Base-by-base conservation (phyloP, 441 rosid genomes). In the Rhodomyrtus psidioides region DNA sequence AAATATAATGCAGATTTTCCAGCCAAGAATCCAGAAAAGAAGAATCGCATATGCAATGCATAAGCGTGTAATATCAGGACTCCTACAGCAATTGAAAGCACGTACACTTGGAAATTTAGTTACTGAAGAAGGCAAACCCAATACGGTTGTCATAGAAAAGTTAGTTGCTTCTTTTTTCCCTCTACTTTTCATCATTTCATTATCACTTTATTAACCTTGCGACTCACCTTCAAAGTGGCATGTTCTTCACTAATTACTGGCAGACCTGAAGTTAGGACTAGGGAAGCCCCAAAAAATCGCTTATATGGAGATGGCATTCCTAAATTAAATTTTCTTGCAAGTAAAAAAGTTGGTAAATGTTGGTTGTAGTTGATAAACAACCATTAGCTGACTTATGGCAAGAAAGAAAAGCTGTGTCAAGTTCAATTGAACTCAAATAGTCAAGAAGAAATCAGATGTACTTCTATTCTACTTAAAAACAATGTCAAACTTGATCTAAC, bases 21-120 rank as follows among this genome's bases (percentile, higher is more conserved):
- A 88, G 87, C 89, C 87, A 42, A 57, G 85, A 85, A 83, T 88
- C 23, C 89, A 88, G 65, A 88, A 27, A 84, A 70, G 89, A 34
- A 88, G 53, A 83, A 65, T 88, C 0, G 87, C 85, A 6, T 88
- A 88, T 34, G 85, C 79, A 28, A 53, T 17, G 87, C 89, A 88
- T 79, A 88, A 88, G 85, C 89, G 81, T 0, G 3, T 85, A 23
- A 88, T 85, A 28, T 88, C 87, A 15, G 84, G n/a, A 83, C n/a
- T 88, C 53, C 58, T 88, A 10, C 59, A 53, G 62, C 83, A 83
- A 30, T 62, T 85, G 65, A 88, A 59, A 65, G 57, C 62, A 9
- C 57, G 46, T 15, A 7, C 84, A 39, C 27, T 88, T 9, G 89
- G 85, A 51, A 88, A 82, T 4, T 84, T 88, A 30, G 21, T 85